Base-by-base conservation (phyloP, 108 stramenopile species). In the Cylindrotheca fusiformis region DNA sequence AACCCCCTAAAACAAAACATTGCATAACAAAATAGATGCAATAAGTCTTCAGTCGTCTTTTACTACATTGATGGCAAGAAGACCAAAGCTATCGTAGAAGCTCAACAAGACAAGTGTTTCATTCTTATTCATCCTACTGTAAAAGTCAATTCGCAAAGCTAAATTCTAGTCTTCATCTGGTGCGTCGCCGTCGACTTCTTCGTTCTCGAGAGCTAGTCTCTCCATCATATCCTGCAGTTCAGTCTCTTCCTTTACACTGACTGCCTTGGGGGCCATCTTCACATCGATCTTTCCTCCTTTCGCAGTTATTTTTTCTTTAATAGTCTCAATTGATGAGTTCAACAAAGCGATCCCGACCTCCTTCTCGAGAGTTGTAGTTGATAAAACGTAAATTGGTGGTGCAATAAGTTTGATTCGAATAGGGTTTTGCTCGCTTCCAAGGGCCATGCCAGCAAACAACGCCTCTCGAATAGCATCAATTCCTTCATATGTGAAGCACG, bases 191-290 rank as follows among this genome's bases (percentile, higher is more conserved):
- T 97, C 98, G 18, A 94, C 91, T 80, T 98, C 97, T 66, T 91
- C 91, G 70, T 98, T 97, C 70, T 99, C 98, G 63, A 88, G 58
- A 48, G 93, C 96, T 25, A 99, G 77, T 48, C 97, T 68, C 55
- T 97, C 96, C 93, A 99, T 95, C 95, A 98, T 97, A 1, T 88
- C 94, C 66, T 96, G 94, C 59, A 99, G 81, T 57, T 97, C 97
- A 2, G 89, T 84, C 85, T 99, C 97, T 81, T 99, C 98, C 81
- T 96, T 96, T 63, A 95, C 67, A 76, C 93, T 94, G 14, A 98
- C 97, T 30, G 92, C 97, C 94, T 99, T 98, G 29, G 98, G 95
- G 36, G 91, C 96, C 96, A 97, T 96, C 76, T 97, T 97, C 24
- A 99, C 94, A 71, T 97, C 96, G 63, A 99, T 83, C 76, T 94